Percentiles rank a stretch among this genome's conserved stretches.
Conservation (phyloP, 192 early-diverging fungal genomes). For the Backusella parvicylindrica region DNA sequence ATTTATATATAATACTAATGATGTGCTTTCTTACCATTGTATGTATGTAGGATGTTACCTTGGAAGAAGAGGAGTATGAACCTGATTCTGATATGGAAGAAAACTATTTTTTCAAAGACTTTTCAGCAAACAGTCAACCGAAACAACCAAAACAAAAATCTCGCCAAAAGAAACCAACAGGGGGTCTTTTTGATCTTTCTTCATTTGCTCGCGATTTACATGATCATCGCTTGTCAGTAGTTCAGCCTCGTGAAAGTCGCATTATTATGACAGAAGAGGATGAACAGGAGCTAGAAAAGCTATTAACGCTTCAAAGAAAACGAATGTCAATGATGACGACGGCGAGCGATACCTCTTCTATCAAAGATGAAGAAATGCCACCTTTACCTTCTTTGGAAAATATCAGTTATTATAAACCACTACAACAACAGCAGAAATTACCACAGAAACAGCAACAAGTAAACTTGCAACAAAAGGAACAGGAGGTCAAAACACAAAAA, state of each 20-base stretch:
- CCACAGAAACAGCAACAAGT: not conserved
- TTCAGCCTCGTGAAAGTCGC: constrained; percentile 12
- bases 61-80: constrained; percentile 11
- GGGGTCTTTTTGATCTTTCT: constrained; percentile 13
- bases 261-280: constrained; percentile 22
- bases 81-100: constrained; percentile 21
- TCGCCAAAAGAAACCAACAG: not conserved
- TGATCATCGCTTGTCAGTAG: constrained; percentile 24
- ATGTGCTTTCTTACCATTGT: not conserved
- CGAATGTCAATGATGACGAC: not conserved
- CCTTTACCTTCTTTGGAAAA: constrained; percentile 2
- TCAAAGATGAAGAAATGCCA: not conserved
- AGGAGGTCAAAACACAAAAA: not conserved
- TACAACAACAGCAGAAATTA: not conserved
- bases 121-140: not conserved
- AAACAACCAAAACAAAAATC: not conserved
- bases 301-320: constrained; percentile 11
- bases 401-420: not conserved
- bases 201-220: constrained; percentile 24
- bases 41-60: not conserved
- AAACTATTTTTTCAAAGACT: constrained; percentile 30
- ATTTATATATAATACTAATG: not conserved
- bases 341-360: not conserved
- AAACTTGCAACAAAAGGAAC: not conserved
- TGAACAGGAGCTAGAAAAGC: constrained; percentile 16